phyloP scores from a whole-genome alignment of 2,329 filamentous ascomycete species.

The Trichoderma sp. region DNA sequence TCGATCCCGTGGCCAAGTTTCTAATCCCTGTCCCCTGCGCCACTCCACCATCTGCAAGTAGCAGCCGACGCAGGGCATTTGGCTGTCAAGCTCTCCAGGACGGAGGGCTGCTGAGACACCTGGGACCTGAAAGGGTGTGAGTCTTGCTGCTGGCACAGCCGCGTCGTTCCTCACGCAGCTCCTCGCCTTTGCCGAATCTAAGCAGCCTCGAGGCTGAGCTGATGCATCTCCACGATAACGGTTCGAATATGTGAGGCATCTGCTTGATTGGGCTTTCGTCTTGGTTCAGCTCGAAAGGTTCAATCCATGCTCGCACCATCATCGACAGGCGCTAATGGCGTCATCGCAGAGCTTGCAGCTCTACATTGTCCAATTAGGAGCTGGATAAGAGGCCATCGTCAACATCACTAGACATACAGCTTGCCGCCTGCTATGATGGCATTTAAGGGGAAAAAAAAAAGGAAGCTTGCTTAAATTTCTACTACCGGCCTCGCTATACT shows the following conservation, averaged over 20 bases:
- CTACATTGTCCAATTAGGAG: not conserved
- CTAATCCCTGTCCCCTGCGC: conserved; percentile 13
- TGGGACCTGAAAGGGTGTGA: not conserved
- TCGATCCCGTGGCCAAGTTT: conserved; percentile 17
- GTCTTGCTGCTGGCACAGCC: not conserved
- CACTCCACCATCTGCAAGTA: conserved; percentile 14
- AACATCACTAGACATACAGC: not conserved
- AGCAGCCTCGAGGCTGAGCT: not conserved
- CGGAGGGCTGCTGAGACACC: not conserved
- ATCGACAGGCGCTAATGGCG: conserved; percentile 11
- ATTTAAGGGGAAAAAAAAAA: not conserved
- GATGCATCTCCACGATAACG: not conserved
- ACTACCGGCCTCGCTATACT: not conserved
- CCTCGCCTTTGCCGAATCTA: not conserved
- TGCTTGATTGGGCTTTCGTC: not conserved
- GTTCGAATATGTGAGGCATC: not conserved
- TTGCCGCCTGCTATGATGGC: not conserved
- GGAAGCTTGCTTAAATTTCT: conserved; percentile 5
- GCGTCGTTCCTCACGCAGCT: not conserved
- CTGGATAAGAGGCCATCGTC: not conserved
- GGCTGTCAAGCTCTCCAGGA: not conserved
- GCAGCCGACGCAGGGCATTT: conserved; percentile 7
- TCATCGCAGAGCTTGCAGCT: not conserved
- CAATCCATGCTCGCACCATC: not conserved
- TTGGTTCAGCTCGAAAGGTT: not conserved